Evolutionary conservation across 345 rosid genomes (phyloP).

Genomic region (Pistacia vera): DNA sequence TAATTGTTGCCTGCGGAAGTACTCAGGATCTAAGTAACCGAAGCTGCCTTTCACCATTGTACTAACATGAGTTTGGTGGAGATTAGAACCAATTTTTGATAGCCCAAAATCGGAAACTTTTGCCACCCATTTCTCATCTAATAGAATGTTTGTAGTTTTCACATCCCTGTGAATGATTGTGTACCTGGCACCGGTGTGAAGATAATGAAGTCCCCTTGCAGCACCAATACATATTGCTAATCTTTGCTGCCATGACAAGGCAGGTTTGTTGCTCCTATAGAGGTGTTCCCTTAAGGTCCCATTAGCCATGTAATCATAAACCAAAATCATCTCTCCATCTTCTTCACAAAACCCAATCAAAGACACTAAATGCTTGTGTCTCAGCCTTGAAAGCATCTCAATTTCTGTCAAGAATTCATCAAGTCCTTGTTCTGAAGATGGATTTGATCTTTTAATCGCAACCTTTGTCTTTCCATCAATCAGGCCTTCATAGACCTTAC

Average conservation of each 20-base stretch:
- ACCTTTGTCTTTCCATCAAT: slow-evolving; percentile 50
- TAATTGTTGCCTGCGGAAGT: slow-evolving; percentile 58
- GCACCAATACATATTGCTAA: slow-evolving; percentile 72
- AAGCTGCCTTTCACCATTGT: slow-evolving; percentile 71
- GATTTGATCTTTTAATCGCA: slow-evolving; percentile 67
- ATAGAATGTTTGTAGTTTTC: slow-evolving; percentile 68
- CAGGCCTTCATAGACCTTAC: slow-evolving; percentile 60
- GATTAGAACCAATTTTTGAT: slow-evolving; percentile 55
- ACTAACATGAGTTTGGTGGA: slow-evolving; percentile 55
- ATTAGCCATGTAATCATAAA: slow-evolving; percentile 68
- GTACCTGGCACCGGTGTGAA: slow-evolving; percentile 67
- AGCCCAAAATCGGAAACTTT: slow-evolving; percentile 74
- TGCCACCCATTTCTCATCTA: slow-evolving; percentile 69
- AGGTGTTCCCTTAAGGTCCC: slow-evolving; percentile 64
- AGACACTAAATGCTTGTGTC: slow-evolving; percentile 72
- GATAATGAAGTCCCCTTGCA: slow-evolving; percentile 70
- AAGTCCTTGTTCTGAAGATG: slow-evolving; percentile 64
- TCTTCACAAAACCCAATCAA: slow-evolving; percentile 71
- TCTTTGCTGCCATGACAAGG: slow-evolving; percentile 57
- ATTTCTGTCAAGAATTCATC: slow-evolving; percentile 63
- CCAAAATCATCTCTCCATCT: slow-evolving; percentile 60
- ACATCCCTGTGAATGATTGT: slow-evolving; percentile 73
- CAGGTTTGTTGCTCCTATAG: slow-evolving; percentile 34
- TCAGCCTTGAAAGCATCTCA: slow-evolving; percentile 68
- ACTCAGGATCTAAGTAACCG: slow-evolving; percentile 71